phyloP scores from a whole-genome alignment of 768 basidiomycete genomes.

The Boletus fagicola region DNA sequence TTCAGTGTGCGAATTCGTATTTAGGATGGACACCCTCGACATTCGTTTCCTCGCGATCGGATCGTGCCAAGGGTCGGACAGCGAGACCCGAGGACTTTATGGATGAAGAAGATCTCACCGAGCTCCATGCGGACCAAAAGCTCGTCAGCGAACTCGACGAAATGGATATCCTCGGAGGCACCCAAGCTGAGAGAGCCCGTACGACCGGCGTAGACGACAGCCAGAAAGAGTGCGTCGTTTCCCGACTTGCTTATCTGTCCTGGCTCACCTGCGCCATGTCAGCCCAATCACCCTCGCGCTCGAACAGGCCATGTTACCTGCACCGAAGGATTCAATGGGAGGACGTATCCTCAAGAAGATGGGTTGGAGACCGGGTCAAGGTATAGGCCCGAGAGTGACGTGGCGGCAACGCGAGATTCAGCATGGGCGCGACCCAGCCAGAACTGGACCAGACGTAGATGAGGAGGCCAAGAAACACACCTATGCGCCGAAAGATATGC shows the following conservation, averaged over 20 bases:
- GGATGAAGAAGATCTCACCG: constrained; percentile 97
- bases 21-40: constrained; percentile 93
- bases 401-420: constrained; percentile 72
- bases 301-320: constrained; percentile 64
- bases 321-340: constrained; percentile 78
- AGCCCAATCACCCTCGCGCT: constrained; percentile 67
- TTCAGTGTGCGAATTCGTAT: not conserved
- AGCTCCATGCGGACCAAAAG: constrained; percentile 67
- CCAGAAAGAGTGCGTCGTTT: constrained; percentile 36
- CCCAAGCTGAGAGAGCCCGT: constrained; percentile 43
- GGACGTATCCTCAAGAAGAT: constrained; percentile 88
- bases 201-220: constrained; percentile 38
- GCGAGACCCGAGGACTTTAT: constrained; percentile 90
- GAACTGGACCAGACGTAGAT: constrained; percentile 51
- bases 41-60: constrained; percentile 84
- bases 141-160: constrained; percentile 80
- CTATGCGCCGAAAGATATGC: constrained; percentile 81
- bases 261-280: constrained; percentile 1
- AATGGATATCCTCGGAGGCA: constrained; percentile 64
- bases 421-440: constrained; percentile 47
- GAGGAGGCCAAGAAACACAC: constrained; percentile 85
- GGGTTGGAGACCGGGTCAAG: constrained; percentile 94
- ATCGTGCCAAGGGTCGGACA: constrained; percentile 59
- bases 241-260: not conserved
- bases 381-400: constrained; percentile 87